These are phyloP conservation scores for Colletotrichum tamarilloi DNA, from an alignment of 2,329 filamentous ascomycete genomes.

Conservation along the genomic window DNA sequence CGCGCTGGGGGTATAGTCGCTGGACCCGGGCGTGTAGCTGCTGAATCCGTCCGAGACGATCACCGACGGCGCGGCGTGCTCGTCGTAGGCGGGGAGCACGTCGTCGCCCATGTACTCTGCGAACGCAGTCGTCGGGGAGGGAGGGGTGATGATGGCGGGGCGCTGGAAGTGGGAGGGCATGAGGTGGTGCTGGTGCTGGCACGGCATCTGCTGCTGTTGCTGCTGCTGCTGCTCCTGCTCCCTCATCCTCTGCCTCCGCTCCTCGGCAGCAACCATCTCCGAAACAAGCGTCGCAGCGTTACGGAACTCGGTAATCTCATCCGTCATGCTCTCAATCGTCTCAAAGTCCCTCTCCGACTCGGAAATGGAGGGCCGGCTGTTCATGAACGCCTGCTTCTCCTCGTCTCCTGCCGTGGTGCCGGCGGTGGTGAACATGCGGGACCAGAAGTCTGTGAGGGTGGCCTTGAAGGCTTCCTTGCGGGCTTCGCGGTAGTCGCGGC, in stretches of 20 bases:
- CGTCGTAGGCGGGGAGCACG: constrained; percentile 56
- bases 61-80: constrained; percentile 42
- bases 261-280: constrained; percentile 57
- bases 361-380: constrained; percentile 35
- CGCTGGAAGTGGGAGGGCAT: constrained; percentile 36
- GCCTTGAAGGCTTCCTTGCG: constrained; percentile 39
- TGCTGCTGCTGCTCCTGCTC: constrained; percentile 36
- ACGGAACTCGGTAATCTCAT: constrained; percentile 61
- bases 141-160: constrained; percentile 26
- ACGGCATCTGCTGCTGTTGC: constrained; percentile 35
- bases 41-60: constrained; percentile 57
- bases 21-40: constrained; percentile 49
- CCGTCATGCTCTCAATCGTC: constrained; percentile 53
- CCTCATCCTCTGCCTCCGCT: constrained; percentile 40
- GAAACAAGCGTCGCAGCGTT: constrained; percentile 58
- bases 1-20: constrained; percentile 39
- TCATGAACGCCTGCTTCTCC: constrained; percentile 51
- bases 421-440: constrained; percentile 44
- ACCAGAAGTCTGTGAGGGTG: constrained; percentile 40
- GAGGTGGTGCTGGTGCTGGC: not conserved
- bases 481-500: constrained; percentile 39
- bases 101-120: constrained; percentile 46
- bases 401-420: constrained; percentile 45
- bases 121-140: constrained; percentile 42
- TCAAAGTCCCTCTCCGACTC: constrained; percentile 19